Percentiles rank a stretch among this genome's conserved stretches.
These are phyloP conservation scores for Neonectria ditissima DNA, from an alignment of 2,329 filamentous ascomycete species.

Conservation along the genomic window DNA sequence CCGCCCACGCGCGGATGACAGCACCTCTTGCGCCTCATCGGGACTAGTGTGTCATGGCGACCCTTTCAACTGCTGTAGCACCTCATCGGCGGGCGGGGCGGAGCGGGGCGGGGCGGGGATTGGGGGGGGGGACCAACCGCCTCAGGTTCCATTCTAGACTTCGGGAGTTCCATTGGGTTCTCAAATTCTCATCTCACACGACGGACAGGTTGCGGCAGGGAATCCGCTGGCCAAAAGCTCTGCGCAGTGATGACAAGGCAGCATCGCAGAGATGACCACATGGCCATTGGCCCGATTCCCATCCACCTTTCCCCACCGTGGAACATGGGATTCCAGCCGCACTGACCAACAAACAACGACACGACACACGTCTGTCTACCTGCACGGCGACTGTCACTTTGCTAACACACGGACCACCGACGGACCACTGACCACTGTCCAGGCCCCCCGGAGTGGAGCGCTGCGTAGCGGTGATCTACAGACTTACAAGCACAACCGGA, in stretches of 20 bases:
- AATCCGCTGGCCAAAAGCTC: constrained; percentile 25
- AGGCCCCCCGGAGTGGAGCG: not conserved
- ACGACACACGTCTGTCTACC: constrained; percentile 21
- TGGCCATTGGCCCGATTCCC: constrained; percentile 18
- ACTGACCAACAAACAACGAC: constrained; percentile 25
- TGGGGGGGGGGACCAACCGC: constrained; percentile 7
- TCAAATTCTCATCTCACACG: not conserved
- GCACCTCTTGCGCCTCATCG: not conserved
- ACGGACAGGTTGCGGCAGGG: constrained; percentile 4
- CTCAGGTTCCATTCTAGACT: not conserved
- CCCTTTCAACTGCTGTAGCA: constrained; percentile 16
- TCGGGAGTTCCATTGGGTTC: not conserved
- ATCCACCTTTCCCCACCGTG: constrained; percentile 4
- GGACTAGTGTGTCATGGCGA: not conserved
- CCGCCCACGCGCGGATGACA: constrained; percentile 13
- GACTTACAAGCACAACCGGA: not conserved
- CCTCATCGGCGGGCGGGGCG: constrained; percentile 31
- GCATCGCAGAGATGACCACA: constrained; percentile 9
- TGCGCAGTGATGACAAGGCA: constrained; percentile 5
- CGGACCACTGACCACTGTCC: not conserved
- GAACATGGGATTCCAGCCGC: constrained; percentile 16
- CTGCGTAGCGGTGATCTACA: not conserved
- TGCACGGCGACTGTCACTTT: too few species aligned
- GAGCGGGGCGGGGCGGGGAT: constrained; percentile 37
- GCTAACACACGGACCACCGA: too few species aligned